Evolutionary conservation across 306 rosid genomes (phyloP), one percentile per base, ranked within the genome.

Genomic region (Castanospermum australe): DNA sequence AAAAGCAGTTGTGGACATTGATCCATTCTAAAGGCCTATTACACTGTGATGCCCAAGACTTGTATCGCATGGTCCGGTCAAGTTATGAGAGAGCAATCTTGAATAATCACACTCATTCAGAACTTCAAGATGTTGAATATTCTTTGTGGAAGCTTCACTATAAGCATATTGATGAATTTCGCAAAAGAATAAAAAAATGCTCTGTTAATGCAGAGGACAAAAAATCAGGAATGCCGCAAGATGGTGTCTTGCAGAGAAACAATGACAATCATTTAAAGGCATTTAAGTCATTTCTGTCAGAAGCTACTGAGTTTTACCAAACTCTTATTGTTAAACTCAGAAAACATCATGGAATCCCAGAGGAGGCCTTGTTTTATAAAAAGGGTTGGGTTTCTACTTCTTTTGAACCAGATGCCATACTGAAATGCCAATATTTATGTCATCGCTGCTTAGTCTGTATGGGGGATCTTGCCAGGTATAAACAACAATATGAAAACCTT

Each of bases 121-220:
- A 87, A 67, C 88, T 91, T 79, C 92, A 91, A 81, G 92, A 88
- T 73, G 84, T 83, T 14, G 97, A 91, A 77, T 91, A 84, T 78
- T 88, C 86, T 76, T 83, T 89, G 79, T 89, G 93, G 93, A 91
- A 89, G 86, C 88, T 91, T 74, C 88, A 88, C 85, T 91, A 87
- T 78, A 91, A 86, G 89, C 89, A 84, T 41, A 89, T 91, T 12
- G 97, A 89, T 56, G 97, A 91, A 63, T 91, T 91, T 80, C 92
- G 92, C 4, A 91, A 86, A 77, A 83, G 83, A 56, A 79, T 81
- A 48, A 91, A 89, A 82, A 88, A 64, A 81, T 45, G 47, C 59
- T 88, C 91, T 30, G 56, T 42, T 45, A 66, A 71, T 70, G 73
- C 60, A 36, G 92, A 86, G 73, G 75, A 66, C 60, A 69, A 73